Conservation (phyloP, 345 rosid species). For the Microthlaspi erraticum region DNA sequence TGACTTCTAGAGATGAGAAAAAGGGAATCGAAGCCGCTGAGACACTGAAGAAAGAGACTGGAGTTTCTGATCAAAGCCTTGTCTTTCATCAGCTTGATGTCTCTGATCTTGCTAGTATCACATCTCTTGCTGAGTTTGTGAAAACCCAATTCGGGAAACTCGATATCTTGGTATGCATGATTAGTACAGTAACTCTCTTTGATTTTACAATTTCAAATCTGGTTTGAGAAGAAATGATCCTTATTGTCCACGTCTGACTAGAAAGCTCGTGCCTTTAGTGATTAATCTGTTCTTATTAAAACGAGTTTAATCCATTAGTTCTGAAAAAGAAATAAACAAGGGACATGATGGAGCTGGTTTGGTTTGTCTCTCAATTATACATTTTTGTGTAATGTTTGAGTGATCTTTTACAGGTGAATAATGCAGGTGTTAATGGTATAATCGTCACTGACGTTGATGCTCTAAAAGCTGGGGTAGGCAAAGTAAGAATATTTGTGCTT, state of each 20-base stretch:
- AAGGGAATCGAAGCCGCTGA: constrained; percentile 55
- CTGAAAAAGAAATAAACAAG: too few relatives aligned
- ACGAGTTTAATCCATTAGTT: too few relatives aligned
- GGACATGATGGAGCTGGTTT: too few relatives aligned
- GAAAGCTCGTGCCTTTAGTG: neutral
- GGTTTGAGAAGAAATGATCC: neutral
- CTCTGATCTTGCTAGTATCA: constrained; percentile 42
- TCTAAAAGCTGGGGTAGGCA: constrained; percentile 27
- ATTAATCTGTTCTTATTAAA: too few relatives aligned
- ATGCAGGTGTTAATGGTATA: constrained; percentile 53
- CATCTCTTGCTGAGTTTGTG: constrained; percentile 51
- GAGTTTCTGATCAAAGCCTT: constrained; percentile 40
- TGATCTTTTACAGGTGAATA: constrained; percentile 53
- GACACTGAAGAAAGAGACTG: constrained; percentile 40
- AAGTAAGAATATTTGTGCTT: constrained; percentile 30
- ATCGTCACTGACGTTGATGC: constrained; percentile 33
- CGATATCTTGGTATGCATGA: constrained; percentile 61
- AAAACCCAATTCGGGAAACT: constrained; percentile 51
- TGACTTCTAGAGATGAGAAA: constrained; percentile 52
- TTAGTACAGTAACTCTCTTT: neutral
- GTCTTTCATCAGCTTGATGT: constrained; percentile 65
- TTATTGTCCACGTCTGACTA: neutral
- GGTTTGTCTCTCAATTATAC: too few relatives aligned
- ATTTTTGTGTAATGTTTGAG: neutral
- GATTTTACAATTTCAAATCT: neutral